Evolutionary conservation across 2,329 filamentous ascomycete genomes (phyloP).

Genomic region (Endocalyx cinctus): DNA sequence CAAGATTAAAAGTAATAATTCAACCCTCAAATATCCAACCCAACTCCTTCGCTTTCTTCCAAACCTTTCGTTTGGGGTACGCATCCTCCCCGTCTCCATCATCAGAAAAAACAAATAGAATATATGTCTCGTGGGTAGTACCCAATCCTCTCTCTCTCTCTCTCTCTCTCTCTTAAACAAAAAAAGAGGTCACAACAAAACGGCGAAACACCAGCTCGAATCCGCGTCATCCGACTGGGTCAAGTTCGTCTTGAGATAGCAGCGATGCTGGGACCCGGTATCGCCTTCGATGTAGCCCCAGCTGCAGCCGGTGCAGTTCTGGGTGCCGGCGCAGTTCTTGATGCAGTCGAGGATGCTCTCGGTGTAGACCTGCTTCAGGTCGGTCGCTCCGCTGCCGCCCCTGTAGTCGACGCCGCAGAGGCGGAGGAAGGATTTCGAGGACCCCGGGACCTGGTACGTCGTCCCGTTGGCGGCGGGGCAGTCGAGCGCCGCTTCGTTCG

Average conservation of each 20-base stretch:
- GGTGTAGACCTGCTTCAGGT: slow-evolving; percentile 30
- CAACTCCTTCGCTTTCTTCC: no score
- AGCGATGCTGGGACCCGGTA: slow-evolving; percentile 32
- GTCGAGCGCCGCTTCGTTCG: slow-evolving; percentile 21
- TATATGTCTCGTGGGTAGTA: no score
- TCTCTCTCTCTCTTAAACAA: no score
- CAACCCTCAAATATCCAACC: no score
- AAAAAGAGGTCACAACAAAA: no score
- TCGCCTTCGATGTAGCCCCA: slow-evolving; percentile 42
- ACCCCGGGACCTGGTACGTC: slow-evolving; percentile 35
- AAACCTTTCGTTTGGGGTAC: no score
- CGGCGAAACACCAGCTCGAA: slow-evolving; percentile 39
- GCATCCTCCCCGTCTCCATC: no score
- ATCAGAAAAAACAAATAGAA: no score
- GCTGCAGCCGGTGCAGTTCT: slow-evolving; percentile 36
- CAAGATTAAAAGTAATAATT: no score
- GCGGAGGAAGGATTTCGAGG: slow-evolving; percentile 36
- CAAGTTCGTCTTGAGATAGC: slow-evolving; percentile 40
- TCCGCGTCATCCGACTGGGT: slow-evolving; percentile 25
- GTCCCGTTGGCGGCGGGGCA: slow-evolving; percentile 42
- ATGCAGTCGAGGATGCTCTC: slow-evolving; percentile 40
- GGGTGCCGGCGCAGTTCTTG: slow-evolving; percentile 35
- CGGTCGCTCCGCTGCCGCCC: slow-evolving; percentile 23
- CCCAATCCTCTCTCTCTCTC: no score
- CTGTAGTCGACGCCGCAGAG: slow-evolving; percentile 43